These are phyloP conservation scores for Bolboschoenus planiculmis DNA, from an alignment of 176 grass and related monocot genomes.

Conservation along the genomic window DNA sequence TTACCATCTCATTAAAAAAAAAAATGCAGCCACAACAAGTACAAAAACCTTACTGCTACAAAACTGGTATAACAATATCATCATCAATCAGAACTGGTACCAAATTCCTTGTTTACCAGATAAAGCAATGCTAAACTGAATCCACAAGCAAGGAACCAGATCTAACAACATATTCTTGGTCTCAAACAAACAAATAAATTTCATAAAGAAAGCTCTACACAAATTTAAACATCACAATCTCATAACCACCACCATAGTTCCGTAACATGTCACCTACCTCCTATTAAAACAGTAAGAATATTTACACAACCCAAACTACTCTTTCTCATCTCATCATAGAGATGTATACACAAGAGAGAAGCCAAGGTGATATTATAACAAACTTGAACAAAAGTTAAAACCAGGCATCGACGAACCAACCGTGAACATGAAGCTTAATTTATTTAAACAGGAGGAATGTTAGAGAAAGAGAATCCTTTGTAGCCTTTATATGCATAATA, in stretches of 20 bases:
- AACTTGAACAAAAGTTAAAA: not conserved
- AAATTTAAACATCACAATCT: slow-evolving; percentile 2
- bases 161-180: not conserved
- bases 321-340: not conserved
- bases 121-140: not conserved
- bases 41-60: not conserved
- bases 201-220: not conserved
- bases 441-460: slow-evolving; percentile 69
- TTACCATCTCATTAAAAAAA: not conserved
- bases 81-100: not conserved
- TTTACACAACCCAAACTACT: slow-evolving; percentile 6
- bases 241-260: slow-evolving; percentile 1
- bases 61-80: not conserved
- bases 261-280: not conserved
- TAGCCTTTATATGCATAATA: slow-evolving; percentile 93
- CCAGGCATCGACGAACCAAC: too few species aligned
- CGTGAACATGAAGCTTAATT: not conserved
- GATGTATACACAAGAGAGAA: slow-evolving; percentile 18
- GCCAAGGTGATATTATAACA: slow-evolving; percentile 4
- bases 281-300: slow-evolving; percentile 3
- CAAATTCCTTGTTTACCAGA: not conserved
- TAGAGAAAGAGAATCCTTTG: slow-evolving; percentile 91
- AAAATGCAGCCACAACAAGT: not conserved
- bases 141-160: not conserved
- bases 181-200: not conserved